phyloP scores from a whole-genome alignment of 306 rosid species.

The Cicer cuneatum region DNA sequence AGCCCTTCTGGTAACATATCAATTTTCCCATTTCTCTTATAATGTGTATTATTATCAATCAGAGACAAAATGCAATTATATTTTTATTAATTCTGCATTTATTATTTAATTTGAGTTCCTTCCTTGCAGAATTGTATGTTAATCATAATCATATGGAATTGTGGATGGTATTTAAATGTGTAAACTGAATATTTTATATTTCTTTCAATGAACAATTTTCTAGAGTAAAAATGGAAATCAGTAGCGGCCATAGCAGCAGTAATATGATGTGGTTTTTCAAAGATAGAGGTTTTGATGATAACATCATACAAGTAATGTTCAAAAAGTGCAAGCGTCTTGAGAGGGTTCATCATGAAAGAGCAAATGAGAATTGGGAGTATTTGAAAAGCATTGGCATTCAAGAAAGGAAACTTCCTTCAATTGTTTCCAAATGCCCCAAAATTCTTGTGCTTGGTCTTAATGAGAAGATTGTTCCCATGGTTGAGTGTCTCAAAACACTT shows the following conservation, averaged over 20 bases:
- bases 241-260: constrained; percentile 58
- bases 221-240: constrained; percentile 52
- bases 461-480: constrained; percentile 85
- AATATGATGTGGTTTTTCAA: constrained; percentile 89
- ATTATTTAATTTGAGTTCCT: not conserved
- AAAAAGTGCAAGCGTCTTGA: constrained; percentile 79
- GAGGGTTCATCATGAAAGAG: constrained; percentile 61
- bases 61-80: not conserved
- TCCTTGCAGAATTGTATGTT: not conserved
- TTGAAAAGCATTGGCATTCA: constrained; percentile 76
- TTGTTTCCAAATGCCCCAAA: constrained; percentile 89
- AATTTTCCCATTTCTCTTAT: not conserved
- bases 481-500: constrained; percentile 76
- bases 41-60: not conserved
- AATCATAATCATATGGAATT: not conserved
- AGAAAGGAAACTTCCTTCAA: constrained; percentile 81
- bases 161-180: constrained; percentile 9
- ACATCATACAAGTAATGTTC: constrained; percentile 67
- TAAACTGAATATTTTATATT: constrained; percentile 23
- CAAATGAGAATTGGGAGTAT: constrained; percentile 85
- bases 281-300: constrained; percentile 89
- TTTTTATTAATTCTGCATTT: not conserved
- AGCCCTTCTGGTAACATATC: constrained; percentile 18
- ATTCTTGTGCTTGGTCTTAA: constrained; percentile 71
- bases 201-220: not conserved